phyloP scores from a whole-genome alignment of 805 yeast genomes.

The Maudiozyma barnettii region DNA sequence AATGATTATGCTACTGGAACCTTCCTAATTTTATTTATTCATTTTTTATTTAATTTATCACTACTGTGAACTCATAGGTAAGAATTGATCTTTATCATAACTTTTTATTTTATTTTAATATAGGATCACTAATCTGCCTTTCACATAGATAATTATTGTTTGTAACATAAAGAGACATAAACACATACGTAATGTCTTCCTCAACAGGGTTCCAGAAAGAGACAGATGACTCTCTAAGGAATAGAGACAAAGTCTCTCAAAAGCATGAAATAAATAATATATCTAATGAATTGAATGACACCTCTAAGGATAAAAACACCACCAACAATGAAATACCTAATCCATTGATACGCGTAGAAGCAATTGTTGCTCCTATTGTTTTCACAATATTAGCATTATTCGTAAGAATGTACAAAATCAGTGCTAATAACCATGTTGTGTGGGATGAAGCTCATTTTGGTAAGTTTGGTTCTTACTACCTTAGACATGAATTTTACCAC shows the following conservation, averaged over 20 bases:
- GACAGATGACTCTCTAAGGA: not conserved
- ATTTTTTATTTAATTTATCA: no score
- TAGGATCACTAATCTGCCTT: not conserved
- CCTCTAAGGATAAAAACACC: not conserved
- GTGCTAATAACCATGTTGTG: constrained; percentile 48
- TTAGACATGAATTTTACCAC: constrained; percentile 70
- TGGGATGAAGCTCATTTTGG: constrained; percentile 94
- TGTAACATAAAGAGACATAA: not conserved
- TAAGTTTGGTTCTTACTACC: constrained; percentile 71
- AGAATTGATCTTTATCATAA: not conserved
- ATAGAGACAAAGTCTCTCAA: not conserved
- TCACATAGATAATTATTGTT: not conserved
- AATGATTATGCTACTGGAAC: no score
- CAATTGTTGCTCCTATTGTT: constrained; percentile 34
- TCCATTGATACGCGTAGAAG: constrained; percentile 20
- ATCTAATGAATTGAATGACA: constrained; percentile 1
- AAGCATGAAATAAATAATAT: not conserved
- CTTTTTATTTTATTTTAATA: not conserved
- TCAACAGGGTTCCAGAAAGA: constrained; percentile 3
- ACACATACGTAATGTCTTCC: constrained; percentile 1
- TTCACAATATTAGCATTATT: constrained; percentile 40
- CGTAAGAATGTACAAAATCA: constrained; percentile 53
- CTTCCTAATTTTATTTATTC: no score
- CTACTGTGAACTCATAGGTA: not conserved
- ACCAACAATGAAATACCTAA: not conserved